A percentile compares a stretch with the other conserved stretches of the same genome.
These are phyloP conservation scores for Malbranchea cinnamomea DNA, from an alignment of 2,329 filamentous ascomycete species.

Conservation along the genomic window DNA sequence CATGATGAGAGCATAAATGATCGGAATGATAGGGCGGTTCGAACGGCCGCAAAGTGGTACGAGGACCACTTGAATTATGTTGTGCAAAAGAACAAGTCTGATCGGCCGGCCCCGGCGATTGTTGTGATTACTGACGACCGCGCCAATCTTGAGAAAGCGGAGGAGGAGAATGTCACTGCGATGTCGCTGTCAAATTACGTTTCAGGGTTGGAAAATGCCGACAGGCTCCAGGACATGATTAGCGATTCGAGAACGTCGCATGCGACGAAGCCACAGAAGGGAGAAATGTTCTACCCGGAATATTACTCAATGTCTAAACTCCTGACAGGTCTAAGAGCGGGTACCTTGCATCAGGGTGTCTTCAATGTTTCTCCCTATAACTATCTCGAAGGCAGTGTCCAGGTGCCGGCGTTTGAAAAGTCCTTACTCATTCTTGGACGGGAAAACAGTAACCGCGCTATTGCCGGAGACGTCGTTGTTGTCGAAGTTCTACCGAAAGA, in stretches of 20 bases:
- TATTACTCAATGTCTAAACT: slow-evolving; percentile 81
- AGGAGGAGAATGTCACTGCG: slow-evolving; percentile 56
- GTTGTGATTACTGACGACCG: slow-evolving; percentile 92
- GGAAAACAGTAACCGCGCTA: slow-evolving; percentile 88
- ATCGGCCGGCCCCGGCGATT: slow-evolving; percentile 52
- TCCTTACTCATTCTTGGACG: slow-evolving; percentile 74
- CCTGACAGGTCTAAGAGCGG: slow-evolving; percentile 82
- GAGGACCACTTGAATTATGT: slow-evolving; percentile 57
- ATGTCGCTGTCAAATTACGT: slow-evolving; percentile 64
- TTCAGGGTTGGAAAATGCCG: slow-evolving; percentile 65
- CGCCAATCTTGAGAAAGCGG: slow-evolving; percentile 72
- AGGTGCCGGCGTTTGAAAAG: slow-evolving; percentile 80
- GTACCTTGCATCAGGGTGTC: slow-evolving; percentile 79
- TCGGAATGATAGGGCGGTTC: slow-evolving; percentile 82
- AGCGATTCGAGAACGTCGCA: slow-evolving; percentile 59
- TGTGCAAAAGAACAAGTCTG: slow-evolving; percentile 37
- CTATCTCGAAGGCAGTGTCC: slow-evolving; percentile 85
- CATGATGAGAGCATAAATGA: slow-evolving; percentile 84
- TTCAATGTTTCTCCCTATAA: slow-evolving; percentile 98
- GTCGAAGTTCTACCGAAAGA: slow-evolving; percentile 86
- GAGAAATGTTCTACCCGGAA: slow-evolving; percentile 69
- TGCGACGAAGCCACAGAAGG: slow-evolving; percentile 48
- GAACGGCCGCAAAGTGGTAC: slow-evolving; percentile 82
- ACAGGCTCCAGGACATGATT: slow-evolving; percentile 84
- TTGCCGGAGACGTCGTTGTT: slow-evolving; percentile 84